Evolutionary conservation across 2,329 filamentous ascomycete genomes (phyloP).

Genomic region (Phoma sp.): DNA sequence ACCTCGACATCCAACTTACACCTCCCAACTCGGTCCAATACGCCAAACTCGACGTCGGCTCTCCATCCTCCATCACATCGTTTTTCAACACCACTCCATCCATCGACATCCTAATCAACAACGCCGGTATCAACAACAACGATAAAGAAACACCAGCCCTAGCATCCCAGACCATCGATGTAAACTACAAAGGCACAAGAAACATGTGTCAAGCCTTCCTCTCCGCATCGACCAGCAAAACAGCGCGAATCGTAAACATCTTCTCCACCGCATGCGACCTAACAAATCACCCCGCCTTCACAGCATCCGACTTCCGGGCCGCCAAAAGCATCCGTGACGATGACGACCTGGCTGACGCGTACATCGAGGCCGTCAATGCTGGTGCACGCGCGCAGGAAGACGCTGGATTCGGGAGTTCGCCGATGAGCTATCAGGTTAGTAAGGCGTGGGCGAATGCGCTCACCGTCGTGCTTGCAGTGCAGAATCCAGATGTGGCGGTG

Average conservation of each 20-base stretch:
- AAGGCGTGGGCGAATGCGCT: slow-evolving; percentile 30
- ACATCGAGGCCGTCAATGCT: background rate
- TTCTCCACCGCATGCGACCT: slow-evolving; percentile 19
- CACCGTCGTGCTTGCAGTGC: slow-evolving; percentile 22
- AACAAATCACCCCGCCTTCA: slow-evolving; percentile 8
- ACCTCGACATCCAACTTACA: slow-evolving; percentile 12
- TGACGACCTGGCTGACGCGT: slow-evolving; percentile 11
- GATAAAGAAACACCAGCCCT: slow-evolving; percentile 16
- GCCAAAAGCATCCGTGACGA: background rate
- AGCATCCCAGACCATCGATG: slow-evolving; percentile 19
- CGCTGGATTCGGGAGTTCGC: slow-evolving; percentile 11
- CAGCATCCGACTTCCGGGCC: background rate
- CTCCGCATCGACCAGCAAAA: background rate
- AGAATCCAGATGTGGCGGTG: slow-evolving; percentile 13
- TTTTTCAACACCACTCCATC: slow-evolving; percentile 17
- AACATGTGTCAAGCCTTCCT: slow-evolving; percentile 27
- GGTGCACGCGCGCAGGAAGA: slow-evolving; percentile 2
- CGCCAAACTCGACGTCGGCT: slow-evolving; percentile 24
- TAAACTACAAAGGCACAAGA: slow-evolving; percentile 29
- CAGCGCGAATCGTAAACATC: slow-evolving; percentile 25
- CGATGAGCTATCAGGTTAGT: slow-evolving; percentile 33
- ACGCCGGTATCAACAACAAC: slow-evolving; percentile 31
- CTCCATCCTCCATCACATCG: slow-evolving; percentile 20
- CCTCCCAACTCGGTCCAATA: slow-evolving; percentile 23
- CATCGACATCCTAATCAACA: slow-evolving; percentile 34